Conservation (phyloP, 2,329 filamentous ascomycete genomes). For the Ceratocystis colombiana region DNA sequence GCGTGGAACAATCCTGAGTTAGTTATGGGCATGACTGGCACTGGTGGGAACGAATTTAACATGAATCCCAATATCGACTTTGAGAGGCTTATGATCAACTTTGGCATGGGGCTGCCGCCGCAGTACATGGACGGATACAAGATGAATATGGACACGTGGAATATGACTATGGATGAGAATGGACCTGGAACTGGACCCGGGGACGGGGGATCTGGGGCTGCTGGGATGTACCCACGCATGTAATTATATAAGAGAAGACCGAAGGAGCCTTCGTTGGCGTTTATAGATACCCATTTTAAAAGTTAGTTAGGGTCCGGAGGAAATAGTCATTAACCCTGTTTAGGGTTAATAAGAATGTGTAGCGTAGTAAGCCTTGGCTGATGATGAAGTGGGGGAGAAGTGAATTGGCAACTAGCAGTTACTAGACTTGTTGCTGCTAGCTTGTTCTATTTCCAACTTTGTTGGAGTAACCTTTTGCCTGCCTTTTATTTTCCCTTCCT, state of each 20-base stretch:
- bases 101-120: conserved; percentile 25
- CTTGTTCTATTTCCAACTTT: too few relatives aligned
- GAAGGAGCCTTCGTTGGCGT: background rate
- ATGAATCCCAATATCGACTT: conserved; percentile 24
- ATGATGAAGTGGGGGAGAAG: background rate
- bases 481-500: too few relatives aligned
- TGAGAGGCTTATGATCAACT: conserved; percentile 26
- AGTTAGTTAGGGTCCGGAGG: background rate
- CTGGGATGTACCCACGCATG: background rate
- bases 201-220: background rate
- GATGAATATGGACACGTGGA: conserved; percentile 11
- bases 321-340: background rate
- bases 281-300: conserved; percentile 1
- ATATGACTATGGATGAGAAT: conserved; percentile 14
- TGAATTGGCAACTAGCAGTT: too few relatives aligned
- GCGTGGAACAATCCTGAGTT: background rate
- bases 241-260: background rate
- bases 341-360: background rate
- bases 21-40: background rate
- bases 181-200: background rate
- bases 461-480: too few relatives aligned
- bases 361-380: background rate
- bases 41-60: background rate
- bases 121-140: conserved; percentile 24
- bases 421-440: too few relatives aligned